Evolutionary conservation across 176 grass and related monocot genomes (phyloP).

Genomic region (Carex kokanica): DNA sequence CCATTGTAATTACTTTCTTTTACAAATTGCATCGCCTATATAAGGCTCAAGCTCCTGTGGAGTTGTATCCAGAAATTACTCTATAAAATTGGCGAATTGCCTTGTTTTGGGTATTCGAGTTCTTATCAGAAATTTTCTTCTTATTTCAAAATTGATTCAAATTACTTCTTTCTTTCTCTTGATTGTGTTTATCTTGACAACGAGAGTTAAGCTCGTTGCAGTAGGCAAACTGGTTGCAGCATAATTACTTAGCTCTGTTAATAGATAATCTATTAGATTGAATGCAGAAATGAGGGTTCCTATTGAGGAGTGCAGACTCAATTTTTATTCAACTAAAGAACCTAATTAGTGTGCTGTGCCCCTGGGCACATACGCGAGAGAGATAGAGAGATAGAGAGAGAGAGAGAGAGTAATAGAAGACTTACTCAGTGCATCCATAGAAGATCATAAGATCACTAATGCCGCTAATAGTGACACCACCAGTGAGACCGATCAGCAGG

Average conservation of each 20-base stretch:
- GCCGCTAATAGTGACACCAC: conserved; percentile 21
- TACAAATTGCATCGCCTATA: too few species aligned
- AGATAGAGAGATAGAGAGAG: too few species aligned
- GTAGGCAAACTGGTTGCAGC: neutral
- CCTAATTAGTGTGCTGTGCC: neutral
- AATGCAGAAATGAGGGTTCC: neutral
- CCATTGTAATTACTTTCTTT: too few species aligned
- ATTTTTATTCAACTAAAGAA: neutral
- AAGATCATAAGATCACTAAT: conserved; percentile 22
- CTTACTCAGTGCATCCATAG: conserved; percentile 27
- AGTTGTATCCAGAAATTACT: too few species aligned
- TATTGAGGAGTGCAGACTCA: neutral
- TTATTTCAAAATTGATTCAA: too few species aligned
- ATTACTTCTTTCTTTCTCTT: too few species aligned
- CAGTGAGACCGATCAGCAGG: conserved; percentile 27
- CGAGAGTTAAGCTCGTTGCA: too few species aligned
- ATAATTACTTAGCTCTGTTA: neutral
- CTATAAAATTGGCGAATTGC: too few species aligned
- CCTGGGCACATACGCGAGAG: neutral
- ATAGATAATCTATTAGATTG: neutral
- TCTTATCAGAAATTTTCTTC: too few species aligned
- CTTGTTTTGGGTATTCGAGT: too few species aligned
- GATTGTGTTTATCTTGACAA: too few species aligned
- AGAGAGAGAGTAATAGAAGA: neutral
- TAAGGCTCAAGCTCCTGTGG: too few species aligned